Conservation (phyloP, 331 rosid species). For the Cucumis variabilis region DNA sequence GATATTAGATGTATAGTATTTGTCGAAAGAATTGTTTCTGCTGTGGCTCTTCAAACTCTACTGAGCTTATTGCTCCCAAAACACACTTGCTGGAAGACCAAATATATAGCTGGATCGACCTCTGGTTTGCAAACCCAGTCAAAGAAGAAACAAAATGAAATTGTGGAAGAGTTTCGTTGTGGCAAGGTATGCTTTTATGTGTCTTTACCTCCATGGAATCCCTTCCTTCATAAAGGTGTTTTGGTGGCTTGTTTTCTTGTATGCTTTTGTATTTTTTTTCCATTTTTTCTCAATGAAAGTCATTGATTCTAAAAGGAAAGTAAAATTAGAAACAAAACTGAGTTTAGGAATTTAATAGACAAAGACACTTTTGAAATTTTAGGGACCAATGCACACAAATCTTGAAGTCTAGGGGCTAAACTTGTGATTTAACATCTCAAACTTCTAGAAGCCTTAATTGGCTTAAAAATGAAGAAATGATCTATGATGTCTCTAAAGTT, state of each 20-base stretch:
- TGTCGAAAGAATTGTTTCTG: slow-evolving; percentile 79
- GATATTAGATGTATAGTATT: slow-evolving; percentile 84
- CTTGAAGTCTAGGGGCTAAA: neutral
- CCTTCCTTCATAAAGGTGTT: too few species aligned
- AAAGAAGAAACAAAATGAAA: slow-evolving; percentile 65
- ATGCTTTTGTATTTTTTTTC: too few species aligned
- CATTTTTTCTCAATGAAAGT: too few species aligned
- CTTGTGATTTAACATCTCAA: too few species aligned
- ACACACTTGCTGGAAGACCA: slow-evolving; percentile 73
- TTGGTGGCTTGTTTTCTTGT: too few species aligned
- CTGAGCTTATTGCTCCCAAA: slow-evolving; percentile 67
- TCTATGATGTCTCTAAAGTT: neutral
- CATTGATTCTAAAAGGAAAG: too few species aligned
- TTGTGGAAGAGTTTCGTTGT: slow-evolving; percentile 79
- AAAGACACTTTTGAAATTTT: too few species aligned
- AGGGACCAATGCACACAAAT: neutral
- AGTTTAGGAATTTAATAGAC: too few species aligned
- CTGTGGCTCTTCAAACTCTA: slow-evolving; percentile 60
- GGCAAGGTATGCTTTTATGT: slow-evolving; percentile 66
- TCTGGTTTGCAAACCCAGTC: slow-evolving; percentile 58
- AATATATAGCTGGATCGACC: slow-evolving; percentile 73
- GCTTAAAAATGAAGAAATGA: neutral
- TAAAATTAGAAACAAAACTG: too few species aligned
- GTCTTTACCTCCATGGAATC: neutral
- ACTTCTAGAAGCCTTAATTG: neutral